Evolutionary conservation across 2,329 filamentous ascomycete genomes (phyloP).

Genomic region (Gaeumannomyces sp.): DNA sequence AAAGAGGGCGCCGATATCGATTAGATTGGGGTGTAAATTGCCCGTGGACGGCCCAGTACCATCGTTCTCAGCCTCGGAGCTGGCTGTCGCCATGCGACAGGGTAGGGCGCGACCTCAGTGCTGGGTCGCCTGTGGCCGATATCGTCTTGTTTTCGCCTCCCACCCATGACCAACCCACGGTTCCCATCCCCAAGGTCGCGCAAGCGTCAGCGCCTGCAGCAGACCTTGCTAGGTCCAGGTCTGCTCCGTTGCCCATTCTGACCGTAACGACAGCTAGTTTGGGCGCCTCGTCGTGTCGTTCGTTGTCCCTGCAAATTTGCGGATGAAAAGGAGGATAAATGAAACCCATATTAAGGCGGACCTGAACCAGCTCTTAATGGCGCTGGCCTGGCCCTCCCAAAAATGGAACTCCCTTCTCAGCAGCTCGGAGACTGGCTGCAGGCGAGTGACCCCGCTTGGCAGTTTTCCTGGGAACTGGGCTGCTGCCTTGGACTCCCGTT

Average conservation of each 20-base stretch:
- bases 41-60: no score
- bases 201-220: not conserved
- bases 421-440: not conserved
- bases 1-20: not conserved
- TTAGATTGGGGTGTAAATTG: not conserved
- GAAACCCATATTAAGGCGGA: constrained; percentile 35
- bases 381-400: constrained; percentile 10
- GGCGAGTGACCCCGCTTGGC: not conserved
- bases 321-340: constrained; percentile 39
- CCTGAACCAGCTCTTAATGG: constrained; percentile 13
- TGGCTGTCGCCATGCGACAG: not conserved
- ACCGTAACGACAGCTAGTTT: not conserved
- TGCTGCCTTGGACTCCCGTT: not conserved
- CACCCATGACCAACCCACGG: not conserved
- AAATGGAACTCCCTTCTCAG: not conserved
- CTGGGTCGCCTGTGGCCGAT: no score
- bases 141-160: not conserved
- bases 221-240: not conserved
- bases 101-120: no score
- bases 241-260: not conserved
- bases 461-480: not conserved
- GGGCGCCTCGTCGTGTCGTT: constrained; percentile 8
- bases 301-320: constrained; percentile 28
- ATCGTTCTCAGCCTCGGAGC: not conserved
- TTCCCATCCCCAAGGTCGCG: not conserved